Percentiles rank a stretch among this genome's conserved stretches.
phyloP scores from a whole-genome alignment of 148 eudicot species.

The Vaccinium corymbosum region DNA sequence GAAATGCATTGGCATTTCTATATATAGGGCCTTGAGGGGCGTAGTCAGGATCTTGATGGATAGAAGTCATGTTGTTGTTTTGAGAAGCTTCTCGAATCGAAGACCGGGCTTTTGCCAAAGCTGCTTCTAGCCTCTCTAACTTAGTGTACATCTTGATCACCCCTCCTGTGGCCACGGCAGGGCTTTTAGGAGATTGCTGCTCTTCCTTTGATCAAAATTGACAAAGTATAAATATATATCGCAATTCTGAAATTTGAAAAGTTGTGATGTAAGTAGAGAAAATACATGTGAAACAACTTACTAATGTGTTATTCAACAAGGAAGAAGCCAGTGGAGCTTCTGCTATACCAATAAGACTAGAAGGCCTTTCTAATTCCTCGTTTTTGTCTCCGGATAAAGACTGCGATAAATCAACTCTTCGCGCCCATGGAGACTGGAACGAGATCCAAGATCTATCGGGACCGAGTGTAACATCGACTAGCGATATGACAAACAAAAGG shows the following conservation, averaged over 20 bases:
- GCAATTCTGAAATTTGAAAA: neutral
- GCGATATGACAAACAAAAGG: neutral
- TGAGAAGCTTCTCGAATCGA: conserved; percentile 29
- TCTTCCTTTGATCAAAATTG: conserved; percentile 1
- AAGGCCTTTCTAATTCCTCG: neutral
- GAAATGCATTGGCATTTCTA: conserved; percentile 38
- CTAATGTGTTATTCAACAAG: neutral
- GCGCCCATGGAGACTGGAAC: conserved; percentile 7
- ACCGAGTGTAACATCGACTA: neutral
- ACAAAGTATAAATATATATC: neutral
- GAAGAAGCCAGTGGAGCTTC: neutral
- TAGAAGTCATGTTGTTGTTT: conserved; percentile 24
- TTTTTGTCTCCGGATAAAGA: neutral
- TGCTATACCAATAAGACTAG: neutral
- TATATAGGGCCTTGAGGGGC: conserved; percentile 44
- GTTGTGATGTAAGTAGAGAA: neutral
- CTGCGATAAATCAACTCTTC: neutral
- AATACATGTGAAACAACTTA: conserved; percentile 6
- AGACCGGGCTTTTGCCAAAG: conserved; percentile 32
- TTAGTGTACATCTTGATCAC: conserved; percentile 10
- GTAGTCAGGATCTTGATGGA: conserved; percentile 28
- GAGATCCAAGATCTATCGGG: conserved; percentile 19
- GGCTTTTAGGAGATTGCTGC: neutral
- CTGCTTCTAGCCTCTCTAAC: conserved; percentile 23
- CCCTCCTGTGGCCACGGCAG: neutral